phyloP scores from a whole-genome alignment of 2,329 filamentous ascomycete species.

The Albophoma yamanashiensis region DNA sequence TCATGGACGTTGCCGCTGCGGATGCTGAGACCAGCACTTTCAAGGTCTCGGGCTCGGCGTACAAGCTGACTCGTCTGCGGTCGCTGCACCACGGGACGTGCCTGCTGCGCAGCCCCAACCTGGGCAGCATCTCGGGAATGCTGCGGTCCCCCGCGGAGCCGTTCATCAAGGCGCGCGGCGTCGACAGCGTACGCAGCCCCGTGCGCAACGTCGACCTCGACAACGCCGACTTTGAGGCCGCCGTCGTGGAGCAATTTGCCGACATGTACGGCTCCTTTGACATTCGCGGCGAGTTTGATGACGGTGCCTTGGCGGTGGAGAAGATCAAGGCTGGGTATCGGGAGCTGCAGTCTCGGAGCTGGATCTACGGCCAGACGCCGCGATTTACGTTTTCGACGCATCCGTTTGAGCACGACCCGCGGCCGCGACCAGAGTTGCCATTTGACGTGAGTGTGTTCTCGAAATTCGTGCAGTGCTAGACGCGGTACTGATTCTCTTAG shows the following conservation, averaged over 20 bases:
- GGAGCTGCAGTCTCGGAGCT: constrained; percentile 46
- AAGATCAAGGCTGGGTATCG: constrained; percentile 31
- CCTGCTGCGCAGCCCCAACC: constrained; percentile 65
- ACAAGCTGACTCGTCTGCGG: constrained; percentile 74
- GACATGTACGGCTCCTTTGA: constrained; percentile 48
- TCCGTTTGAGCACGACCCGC: constrained; percentile 46
- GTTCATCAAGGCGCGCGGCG: constrained; percentile 71
- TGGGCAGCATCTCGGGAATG: constrained; percentile 57
- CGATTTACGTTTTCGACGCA: constrained; percentile 63
- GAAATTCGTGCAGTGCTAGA: background rate
- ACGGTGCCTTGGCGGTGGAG: constrained; percentile 33
- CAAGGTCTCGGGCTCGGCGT: constrained; percentile 91
- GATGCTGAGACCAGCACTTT: constrained; percentile 26
- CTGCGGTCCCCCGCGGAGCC: constrained; percentile 68
- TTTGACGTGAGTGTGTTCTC: constrained; percentile 25
- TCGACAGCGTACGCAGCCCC: constrained; percentile 81
- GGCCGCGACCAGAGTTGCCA: constrained; percentile 40
- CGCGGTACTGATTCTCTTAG: constrained; percentile 7
- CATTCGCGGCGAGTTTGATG: constrained; percentile 32
- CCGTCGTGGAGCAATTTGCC: constrained; percentile 55
- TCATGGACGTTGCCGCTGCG: constrained; percentile 42
- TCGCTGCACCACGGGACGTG: constrained; percentile 92
- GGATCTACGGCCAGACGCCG: constrained; percentile 81
- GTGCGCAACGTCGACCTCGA: constrained; percentile 66
- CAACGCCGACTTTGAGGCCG: constrained; percentile 34